Evolutionary conservation across 192 early-diverging fungal species (phyloP), one percentile per base, ranked within the genome.

Genomic region (Chytriomyces confervae): DNA sequence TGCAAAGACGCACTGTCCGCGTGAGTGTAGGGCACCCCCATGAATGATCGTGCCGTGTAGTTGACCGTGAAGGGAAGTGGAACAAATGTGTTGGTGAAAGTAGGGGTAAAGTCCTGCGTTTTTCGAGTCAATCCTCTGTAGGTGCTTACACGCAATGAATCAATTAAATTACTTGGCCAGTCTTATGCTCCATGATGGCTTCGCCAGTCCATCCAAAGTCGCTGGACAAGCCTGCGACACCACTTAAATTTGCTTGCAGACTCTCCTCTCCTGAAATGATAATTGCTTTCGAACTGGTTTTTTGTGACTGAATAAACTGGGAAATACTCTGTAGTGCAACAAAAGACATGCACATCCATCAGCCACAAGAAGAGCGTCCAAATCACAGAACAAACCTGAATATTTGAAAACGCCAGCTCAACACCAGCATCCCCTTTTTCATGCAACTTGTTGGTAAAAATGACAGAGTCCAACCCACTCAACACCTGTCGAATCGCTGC

Each of bases 61-160:
- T 97, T 96, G 47, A 97, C 92, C 20, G 91, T 88, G 69, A 94
- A 93, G 3, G 96, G 96, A 50, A 96, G 81, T 7, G 93, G 90
- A 78, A 92, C 94, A 83, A 95, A 95, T 29, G 89, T 88, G 46
- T 92, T 91, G 44, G 76, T 70, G 71, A 84, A 90, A 7, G 79
- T 68, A 4, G 91, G 81, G 0, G 61, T 68, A 65, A 92, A 94
- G 1, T 53, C 75, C 23, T 76, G 29, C 49, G 7, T 8, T 8
- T 7, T 13, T n/a, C 5, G 20, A 20, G 53, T 57, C 53, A 57
- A 13, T n/a, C 16, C 20, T 13, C 13, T 13, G 53, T n/a, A 57
- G 20, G 53, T n/a, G 5, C 53, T 57, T 57, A 3, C 53, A 5
- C 53, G 13, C 36, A 36, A 36, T 36, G 36, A 36, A 36, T 36